Percentiles rank a stretch among this genome's conserved stretches.
Evolutionary conservation across 1,139 yeast genomes (phyloP).

Genomic region (Zhuliangozyma blackwelliae): DNA sequence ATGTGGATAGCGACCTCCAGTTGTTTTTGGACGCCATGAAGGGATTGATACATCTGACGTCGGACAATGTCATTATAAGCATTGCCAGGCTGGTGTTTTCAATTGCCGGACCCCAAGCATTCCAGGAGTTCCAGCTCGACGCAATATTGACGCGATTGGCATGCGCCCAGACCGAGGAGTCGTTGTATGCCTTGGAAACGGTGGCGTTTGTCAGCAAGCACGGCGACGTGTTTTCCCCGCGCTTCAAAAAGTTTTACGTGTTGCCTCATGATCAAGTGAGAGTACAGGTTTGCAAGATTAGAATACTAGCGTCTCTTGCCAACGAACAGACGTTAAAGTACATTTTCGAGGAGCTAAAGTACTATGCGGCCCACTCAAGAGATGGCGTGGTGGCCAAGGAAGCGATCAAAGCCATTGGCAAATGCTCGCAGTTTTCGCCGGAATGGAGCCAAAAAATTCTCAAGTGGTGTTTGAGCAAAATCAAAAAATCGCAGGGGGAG

Average conservation of each 20-base stretch:
- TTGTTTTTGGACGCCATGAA: constrained; percentile 47
- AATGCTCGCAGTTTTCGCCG: constrained; percentile 40
- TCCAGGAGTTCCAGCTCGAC: constrained; percentile 47
- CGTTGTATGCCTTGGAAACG: constrained; percentile 36
- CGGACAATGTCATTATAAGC: constrained; percentile 63
- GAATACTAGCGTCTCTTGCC: constrained; percentile 56
- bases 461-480: constrained; percentile 39
- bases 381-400: constrained; percentile 38
- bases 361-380: constrained; percentile 47
- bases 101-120: constrained; percentile 49
- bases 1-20: constrained; percentile 53
- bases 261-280: constrained; percentile 51
- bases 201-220: constrained; percentile 31
- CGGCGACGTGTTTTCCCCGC: constrained; percentile 46
- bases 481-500: constrained; percentile 23
- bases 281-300: constrained; percentile 55
- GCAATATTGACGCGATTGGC: constrained; percentile 45
- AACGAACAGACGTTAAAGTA: constrained; percentile 46
- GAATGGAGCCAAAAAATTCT: constrained; percentile 35
- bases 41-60: constrained; percentile 44
- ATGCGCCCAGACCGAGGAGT: constrained; percentile 29
- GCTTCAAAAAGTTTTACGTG: constrained; percentile 51
- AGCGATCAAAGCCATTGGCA: constrained; percentile 57
- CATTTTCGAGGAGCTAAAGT: constrained; percentile 66
- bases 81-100: constrained; percentile 51